Evolutionary conservation across 306 rosid genomes (phyloP), one percentile per base, ranked within the genome.

Genomic region (Aeschynomene evenia): DNA sequence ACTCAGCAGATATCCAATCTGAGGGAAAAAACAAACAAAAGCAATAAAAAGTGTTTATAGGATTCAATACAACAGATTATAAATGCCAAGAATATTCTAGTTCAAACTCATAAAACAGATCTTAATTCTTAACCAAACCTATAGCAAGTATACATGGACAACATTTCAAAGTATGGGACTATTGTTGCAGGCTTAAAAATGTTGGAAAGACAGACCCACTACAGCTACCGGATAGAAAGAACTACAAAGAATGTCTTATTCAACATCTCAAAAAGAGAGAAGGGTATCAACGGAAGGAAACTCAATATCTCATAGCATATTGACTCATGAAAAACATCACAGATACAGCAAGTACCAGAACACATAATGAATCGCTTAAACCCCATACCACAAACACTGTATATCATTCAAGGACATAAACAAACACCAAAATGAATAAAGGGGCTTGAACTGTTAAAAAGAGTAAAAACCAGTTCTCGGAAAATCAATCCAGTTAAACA

Each of bases 1-100:
- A 24, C 68, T 71, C 55, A 86, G 73, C 80, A 89, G 71, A 29
- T 81, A 73, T 63, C 85, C 84, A 45, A 84, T 77, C 95, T 88
- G 84, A 22, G 42, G 54, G 34, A 8, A 45, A 50, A 51, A 75
- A 50, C 48, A 64, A 26, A 50, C 37, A 64, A 19, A 55, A 56
- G 31, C 16, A 57, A 40, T 28, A n/a, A 69, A 14, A 62, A 69
- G 43, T 13, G 14, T 50, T 23, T 64, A 57, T 9, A 2, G 29
- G 18, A 68, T 54, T n/a, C 43, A 63, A 51, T 62, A 20, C 40
- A 14, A 53, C 31, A 71, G 9, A 24, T 19, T 20, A 58, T 21
- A 36, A 29, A 46, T 26, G 26, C 50, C 74, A 66, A 49, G 51
- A 34, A 77, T 70, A 12, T 49, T n/a, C 24, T 33, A 20, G 68